Base-by-base conservation (phyloP, 441 rosid species). In the Euphorbia celastroides region DNA sequence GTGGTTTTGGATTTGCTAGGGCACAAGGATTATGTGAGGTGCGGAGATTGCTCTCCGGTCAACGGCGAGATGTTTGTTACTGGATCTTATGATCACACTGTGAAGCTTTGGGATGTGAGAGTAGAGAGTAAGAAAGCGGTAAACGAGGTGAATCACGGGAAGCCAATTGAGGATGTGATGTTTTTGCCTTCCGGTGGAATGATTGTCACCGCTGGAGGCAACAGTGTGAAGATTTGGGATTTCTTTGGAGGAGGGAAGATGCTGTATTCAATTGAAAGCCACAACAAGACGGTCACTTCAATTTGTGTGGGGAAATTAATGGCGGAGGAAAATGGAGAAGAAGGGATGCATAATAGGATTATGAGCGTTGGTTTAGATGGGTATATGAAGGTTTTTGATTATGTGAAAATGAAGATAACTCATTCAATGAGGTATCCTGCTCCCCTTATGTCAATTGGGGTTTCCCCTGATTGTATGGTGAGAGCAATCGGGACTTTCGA, bases 371-470 rank as follows among this genome's bases (percentile, higher is more conserved):
- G 86, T 44, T 77, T 93, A 14, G 99, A 91, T 59, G 96, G 97
- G 26, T 89, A 93, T 61, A 83, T 88, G 96, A 93, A 93, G 70
- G 97, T 84, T 38, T 91, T 93, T 31, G 96, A 93, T 78, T 91
- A 81, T 80, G 80, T 85, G 0, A 84, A 77, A 62, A 82, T 88
- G 78, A 93, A 91, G 72, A 80, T 88, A 34, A 91, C 96, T 9
- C 88, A 83, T 76, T 93, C 99, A 0, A 88, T 84, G 93, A 85
- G 96, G 83, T 89, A 83, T 69, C 97, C 96, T 0, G 93, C 97
- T 69, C 88, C 99, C 0, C 82, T 91, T 30, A 77, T 86, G 88
- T 91, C 97, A 0, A 75, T 88, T n/a, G 89, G 76, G 8, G 68
- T 89, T 54, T 93, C 99, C 0, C 92, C 88, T 0, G 89, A 89